Evolutionary conservation across 257 asterid species (phyloP).

Genomic region (Thymus quinquecostatus): DNA sequence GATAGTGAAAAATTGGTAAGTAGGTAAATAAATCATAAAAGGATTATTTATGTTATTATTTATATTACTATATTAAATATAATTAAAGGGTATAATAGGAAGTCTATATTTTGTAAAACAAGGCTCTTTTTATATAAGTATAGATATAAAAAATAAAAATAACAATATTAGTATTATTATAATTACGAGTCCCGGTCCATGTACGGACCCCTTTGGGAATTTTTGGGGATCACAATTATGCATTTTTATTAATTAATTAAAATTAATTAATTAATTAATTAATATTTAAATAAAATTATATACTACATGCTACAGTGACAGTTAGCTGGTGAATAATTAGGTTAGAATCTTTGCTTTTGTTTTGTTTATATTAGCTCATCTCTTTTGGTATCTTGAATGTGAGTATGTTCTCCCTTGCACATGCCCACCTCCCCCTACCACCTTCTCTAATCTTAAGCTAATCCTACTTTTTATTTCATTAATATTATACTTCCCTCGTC

Average conservation of each 20-base stretch:
- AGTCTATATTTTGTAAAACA: too few species aligned
- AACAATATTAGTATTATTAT: background rate
- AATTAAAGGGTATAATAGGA: too few species aligned
- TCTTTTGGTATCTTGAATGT: conserved; percentile 40
- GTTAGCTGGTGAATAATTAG: conserved; percentile 33
- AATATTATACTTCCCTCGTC: too few species aligned
- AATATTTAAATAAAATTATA: conserved; percentile 22
- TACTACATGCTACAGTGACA: conserved; percentile 30
- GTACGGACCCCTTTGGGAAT: conserved; percentile 54
- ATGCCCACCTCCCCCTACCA: conserved; percentile 38
- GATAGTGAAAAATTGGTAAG: too few species aligned
- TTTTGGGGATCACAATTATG: conserved; percentile 54
- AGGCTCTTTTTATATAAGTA: too few species aligned
- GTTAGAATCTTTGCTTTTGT: conserved; percentile 56
- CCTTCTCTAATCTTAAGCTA: background rate
- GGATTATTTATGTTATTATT: too few species aligned
- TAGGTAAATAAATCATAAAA: too few species aligned
- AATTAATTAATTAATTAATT: background rate
- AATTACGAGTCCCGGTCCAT: conserved; percentile 24
- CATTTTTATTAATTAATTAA: background rate
- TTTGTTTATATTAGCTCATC: conserved; percentile 24
- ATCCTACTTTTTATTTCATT: background rate
- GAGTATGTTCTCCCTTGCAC: conserved; percentile 50
- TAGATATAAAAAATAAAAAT: too few species aligned
- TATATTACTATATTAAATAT: too few species aligned